phyloP scores from a whole-genome alignment of 129 eudicot genomes.

The Apium graveolens region DNA sequence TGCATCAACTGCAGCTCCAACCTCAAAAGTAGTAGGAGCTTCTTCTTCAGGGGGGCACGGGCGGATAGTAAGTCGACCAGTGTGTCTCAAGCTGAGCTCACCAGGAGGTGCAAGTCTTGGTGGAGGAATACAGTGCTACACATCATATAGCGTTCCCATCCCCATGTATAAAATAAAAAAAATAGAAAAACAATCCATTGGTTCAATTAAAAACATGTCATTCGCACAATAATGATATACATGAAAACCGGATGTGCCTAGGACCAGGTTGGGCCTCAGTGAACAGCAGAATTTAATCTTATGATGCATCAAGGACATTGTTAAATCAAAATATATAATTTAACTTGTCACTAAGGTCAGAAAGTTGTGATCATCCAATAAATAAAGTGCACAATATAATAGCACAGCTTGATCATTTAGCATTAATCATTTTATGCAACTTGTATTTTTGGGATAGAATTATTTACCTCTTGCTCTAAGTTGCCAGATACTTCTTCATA shows the following conservation, averaged over 20 bases:
- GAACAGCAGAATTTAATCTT: neutral
- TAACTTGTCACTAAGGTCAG: neutral
- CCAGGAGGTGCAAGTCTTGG: slow-evolving; percentile 40
- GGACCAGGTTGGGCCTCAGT: neutral
- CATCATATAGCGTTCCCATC: neutral
- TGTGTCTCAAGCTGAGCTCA: slow-evolving; percentile 37
- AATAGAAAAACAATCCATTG: neutral
- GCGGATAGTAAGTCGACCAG: slow-evolving; percentile 38
- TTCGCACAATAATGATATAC: neutral
- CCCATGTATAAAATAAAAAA: neutral
- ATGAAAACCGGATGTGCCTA: neutral
- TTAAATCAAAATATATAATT: neutral
- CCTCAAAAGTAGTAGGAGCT: slow-evolving; percentile 17
- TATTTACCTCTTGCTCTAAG: slow-evolving; percentile 42
- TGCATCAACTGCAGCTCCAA: slow-evolving; percentile 57
- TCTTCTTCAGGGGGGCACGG: slow-evolving; percentile 34
- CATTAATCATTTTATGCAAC: neutral
- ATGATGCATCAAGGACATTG: neutral
- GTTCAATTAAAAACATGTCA: neutral
- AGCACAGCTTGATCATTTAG: neutral
- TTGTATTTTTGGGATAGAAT: neutral
- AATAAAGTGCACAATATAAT: neutral
- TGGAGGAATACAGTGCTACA: slow-evolving; percentile 40
- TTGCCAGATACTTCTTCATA: slow-evolving; percentile 36
- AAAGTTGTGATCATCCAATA: neutral